Evolutionary conservation across 164 flowering plant genomes (phyloP).

Genomic region (Piper longum): DNA sequence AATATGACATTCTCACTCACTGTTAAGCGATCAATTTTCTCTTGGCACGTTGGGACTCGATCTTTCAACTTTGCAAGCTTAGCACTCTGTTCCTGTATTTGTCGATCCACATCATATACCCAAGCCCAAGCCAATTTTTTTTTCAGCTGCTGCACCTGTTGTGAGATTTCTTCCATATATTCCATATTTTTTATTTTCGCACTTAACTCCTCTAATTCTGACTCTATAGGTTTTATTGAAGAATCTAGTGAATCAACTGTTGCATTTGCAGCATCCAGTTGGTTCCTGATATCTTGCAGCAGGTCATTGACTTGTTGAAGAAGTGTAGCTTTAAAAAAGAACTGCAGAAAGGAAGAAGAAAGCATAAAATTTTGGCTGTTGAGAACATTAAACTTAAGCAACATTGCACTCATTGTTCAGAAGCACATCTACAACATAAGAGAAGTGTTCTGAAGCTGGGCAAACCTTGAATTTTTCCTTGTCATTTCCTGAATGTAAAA

Average conservation of each 20-base stretch:
- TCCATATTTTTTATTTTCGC: constrained; percentile 73
- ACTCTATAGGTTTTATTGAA: constrained; percentile 47
- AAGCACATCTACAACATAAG: neutral
- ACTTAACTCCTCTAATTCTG: constrained; percentile 59
- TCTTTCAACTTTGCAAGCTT: constrained; percentile 49
- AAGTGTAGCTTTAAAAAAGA: constrained; percentile 93
- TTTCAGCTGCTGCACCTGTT: constrained; percentile 39
- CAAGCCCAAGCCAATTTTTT: constrained; percentile 88
- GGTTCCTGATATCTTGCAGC: constrained; percentile 25
- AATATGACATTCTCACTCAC: constrained; percentile 23
- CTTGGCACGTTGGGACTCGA: constrained; percentile 73
- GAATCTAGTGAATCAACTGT: constrained; percentile 47
- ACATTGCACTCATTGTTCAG: neutral
- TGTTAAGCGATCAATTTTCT: constrained; percentile 40
- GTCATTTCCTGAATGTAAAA: constrained; percentile 90
- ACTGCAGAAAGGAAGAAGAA: constrained; percentile 23
- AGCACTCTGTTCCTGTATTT: constrained; percentile 33
- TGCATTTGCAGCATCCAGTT: constrained; percentile 36
- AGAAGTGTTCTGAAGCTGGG: neutral
- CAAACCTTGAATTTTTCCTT: constrained; percentile 91
- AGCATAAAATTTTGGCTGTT: neutral
- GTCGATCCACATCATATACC: constrained; percentile 63
- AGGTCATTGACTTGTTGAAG: constrained; percentile 84
- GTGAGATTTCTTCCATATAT: constrained; percentile 75
- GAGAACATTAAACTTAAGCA: neutral